Evolutionary conservation across 352 stramenopile genomes (phyloP), one percentile per base, ranked within the genome.

Genomic region (Lagenidium sp.): DNA sequence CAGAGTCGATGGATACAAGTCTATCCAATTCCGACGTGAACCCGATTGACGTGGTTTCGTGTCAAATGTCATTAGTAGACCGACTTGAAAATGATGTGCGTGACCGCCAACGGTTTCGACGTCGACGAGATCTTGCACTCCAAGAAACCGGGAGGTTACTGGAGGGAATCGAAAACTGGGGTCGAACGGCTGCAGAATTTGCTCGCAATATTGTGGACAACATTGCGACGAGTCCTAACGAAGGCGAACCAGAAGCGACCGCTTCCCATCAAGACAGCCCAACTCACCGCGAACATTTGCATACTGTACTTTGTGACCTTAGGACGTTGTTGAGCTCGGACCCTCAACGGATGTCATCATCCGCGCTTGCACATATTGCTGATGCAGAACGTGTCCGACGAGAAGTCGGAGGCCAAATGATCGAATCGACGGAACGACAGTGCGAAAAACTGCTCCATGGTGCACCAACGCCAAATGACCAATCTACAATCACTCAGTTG

Each of bases 311-410:
- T 1, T 50, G 54, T 7, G 57, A 65, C 22, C 53, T 81, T 8
- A 60, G 73, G 39, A 59, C 52, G 1, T 41, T 75, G 20, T 43
- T 82, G 23, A 60, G 41, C 22, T 65, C 62, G 3, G 72, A 85
- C 7, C 58, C 68, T 6, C 35, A 51, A 28, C 58, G 62, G 24
- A 61, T 63, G 60, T 81, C 72, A 7, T 73, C 50, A 4, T 79
- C 67, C 1, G 81, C 69, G 1, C 21, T 82, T n/a, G 42, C 75
- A 2, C 63, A 79, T 7, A 24, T 74, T n/a, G 46, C 43, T 1
- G 66, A 81, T 23, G 45, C 60, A 2, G 69, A 82, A 36, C 73
- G 66, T 38, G 65, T 65, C n/a, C 42, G 72, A 35, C 72, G 72
- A 6, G 72, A 81, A 54, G 57, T 81, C 4, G 69, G 59, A 8